phyloP scores from a whole-genome alignment of 2,329 filamentous ascomycete genomes.

The Cryphonectria nitschkei region DNA sequence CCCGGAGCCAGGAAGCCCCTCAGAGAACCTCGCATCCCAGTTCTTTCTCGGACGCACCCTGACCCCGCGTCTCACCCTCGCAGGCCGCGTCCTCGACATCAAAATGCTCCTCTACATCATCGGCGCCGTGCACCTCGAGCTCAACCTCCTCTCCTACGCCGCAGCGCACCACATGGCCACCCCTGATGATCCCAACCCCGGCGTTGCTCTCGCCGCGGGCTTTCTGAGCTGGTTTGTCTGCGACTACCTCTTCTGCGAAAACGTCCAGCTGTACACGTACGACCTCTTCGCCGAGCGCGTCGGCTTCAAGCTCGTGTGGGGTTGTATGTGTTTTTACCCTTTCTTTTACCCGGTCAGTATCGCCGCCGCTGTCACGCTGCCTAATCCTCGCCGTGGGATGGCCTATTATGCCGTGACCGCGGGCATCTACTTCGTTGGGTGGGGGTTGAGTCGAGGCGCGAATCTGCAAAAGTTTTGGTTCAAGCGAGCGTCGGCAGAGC shows the following conservation, averaged over 20 bases:
- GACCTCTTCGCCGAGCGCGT: conserved; percentile 26
- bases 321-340: conserved; percentile 24
- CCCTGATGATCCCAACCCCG: conserved; percentile 13
- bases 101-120: conserved; percentile 26
- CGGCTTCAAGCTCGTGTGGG: conserved; percentile 24
- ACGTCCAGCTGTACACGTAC: conserved; percentile 28
- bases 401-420: conserved; percentile 14
- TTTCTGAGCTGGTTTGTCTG: conserved; percentile 25
- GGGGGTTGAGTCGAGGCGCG: conserved; percentile 20
- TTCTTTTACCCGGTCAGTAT: conserved; percentile 23
- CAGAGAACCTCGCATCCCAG: neutral
- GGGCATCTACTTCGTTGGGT: conserved; percentile 17
- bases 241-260: conserved; percentile 26
- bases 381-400: conserved; percentile 1
- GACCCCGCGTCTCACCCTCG: conserved; percentile 11
- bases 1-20: neutral
- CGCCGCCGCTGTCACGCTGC: conserved; percentile 13
- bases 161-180: conserved; percentile 11
- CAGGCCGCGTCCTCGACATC: conserved; percentile 17
- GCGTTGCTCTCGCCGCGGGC: conserved; percentile 17
- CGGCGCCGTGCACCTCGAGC: conserved; percentile 26
- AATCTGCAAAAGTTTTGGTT: conserved; percentile 26
- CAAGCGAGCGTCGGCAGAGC: conserved; percentile 8
- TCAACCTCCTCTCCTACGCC: conserved; percentile 23
- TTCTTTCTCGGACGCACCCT: conserved; percentile 20